Percentiles rank a stretch among this genome's conserved stretches.
Evolutionary conservation across 345 rosid species (phyloP).

Genomic region (Iberis pinnata): DNA sequence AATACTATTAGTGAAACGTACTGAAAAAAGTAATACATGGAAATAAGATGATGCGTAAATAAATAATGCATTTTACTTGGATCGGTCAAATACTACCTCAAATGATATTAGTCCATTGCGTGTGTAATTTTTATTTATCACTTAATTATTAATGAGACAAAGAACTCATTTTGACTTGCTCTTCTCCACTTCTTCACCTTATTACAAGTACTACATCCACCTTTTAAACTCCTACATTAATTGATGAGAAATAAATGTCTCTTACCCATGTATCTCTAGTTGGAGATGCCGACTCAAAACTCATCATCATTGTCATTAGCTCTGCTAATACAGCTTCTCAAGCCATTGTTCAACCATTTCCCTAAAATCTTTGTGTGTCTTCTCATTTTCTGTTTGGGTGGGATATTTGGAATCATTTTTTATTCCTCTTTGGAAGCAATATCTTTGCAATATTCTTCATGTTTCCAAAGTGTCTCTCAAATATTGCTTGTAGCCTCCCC

Average conservation of each 20-base stretch:
- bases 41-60: no score
- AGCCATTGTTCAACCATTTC: conserved; percentile 34
- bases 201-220: conserved; percentile 6
- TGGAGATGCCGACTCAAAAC: conserved; percentile 32
- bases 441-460: conserved; percentile 24
- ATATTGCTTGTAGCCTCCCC: conserved; percentile 5
- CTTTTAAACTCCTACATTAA: neutral
- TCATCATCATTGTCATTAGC: neutral
- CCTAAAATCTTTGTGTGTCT: conserved; percentile 32
- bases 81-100: neutral
- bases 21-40: no score
- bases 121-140: neutral
- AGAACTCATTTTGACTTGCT: conserved; percentile 6
- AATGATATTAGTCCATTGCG: conserved; percentile 3
- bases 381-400: conserved; percentile 40
- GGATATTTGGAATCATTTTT: conserved; percentile 42
- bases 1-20: no score
- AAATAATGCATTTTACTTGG: no score
- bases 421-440: conserved; percentile 34
- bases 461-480: conserved; percentile 1
- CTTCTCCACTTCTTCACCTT: conserved; percentile 6
- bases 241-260: neutral
- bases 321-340: conserved; percentile 23
- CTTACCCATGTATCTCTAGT: neutral
- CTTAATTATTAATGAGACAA: neutral